Conservation (phyloP, 371 early-diverging fungal genomes). For the Apophysomyces variabilis region DNA sequence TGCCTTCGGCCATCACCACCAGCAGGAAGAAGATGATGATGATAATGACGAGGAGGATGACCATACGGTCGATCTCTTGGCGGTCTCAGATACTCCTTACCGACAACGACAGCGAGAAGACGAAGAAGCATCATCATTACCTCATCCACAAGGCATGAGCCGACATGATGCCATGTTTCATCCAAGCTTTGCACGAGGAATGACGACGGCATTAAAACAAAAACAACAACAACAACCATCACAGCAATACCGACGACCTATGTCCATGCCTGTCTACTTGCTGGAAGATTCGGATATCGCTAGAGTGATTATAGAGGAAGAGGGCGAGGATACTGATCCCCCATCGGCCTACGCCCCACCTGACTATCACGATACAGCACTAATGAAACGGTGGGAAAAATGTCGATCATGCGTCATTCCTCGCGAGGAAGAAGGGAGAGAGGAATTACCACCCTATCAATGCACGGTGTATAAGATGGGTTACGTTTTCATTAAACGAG, state of each 20-base stretch:
- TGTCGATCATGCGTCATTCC: constrained; percentile 38
- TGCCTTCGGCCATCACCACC: no score
- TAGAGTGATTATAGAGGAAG: not conserved
- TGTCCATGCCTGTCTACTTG: not conserved
- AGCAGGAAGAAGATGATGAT: no score
- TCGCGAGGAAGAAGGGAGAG: constrained; percentile 41
- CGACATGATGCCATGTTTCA: no score
- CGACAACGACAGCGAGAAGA: no score
- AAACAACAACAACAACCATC: not conserved
- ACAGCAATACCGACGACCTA: not conserved
- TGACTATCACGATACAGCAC: constrained; percentile 25
- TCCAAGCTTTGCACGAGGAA: no score
- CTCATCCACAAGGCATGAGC: no score
- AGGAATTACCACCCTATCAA: constrained; percentile 45
- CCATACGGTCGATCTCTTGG: no score
- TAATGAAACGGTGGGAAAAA: constrained; percentile 34
- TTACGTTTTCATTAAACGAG: constrained; percentile 48
- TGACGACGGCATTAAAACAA: no score
- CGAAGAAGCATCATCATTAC: no score
- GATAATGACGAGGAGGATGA: no score
- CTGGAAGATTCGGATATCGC: not conserved
- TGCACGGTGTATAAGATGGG: constrained; percentile 56
- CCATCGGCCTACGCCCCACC: constrained; percentile 17
- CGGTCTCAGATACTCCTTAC: no score
- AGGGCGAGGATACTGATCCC: not conserved